Base-by-base conservation (phyloP, 1,284 basidiomycete species). In the Trichosporon sp. region DNA sequence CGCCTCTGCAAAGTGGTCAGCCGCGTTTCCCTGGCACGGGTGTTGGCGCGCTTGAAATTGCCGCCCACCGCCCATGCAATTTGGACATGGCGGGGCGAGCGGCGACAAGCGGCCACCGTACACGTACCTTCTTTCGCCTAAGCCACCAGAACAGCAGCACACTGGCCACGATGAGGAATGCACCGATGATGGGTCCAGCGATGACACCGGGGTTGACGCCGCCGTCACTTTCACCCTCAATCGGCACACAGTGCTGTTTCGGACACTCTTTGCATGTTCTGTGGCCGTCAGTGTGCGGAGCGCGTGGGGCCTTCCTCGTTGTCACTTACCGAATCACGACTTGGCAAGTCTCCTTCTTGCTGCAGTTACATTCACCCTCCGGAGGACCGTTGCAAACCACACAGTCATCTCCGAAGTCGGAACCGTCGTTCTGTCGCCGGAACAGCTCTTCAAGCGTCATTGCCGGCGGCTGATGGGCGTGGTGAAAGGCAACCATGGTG, bases 161-260 rank as follows among this genome's bases (percentile, higher is more conserved):
- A 69, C 78, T 80, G 1, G 76, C 77, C 21, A 81, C 76, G 51
- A 84, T 69, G 69, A 84, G 71, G 3, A 63, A 64, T 5, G 81
- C 80, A 6, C 79, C 83, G 2, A 83, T 77, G 21, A 84, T 77
- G 12, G 82, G 82, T 32, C 81, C 81, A 25, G 80, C 82, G 64
- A 84, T 83, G 23, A 80, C 75, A 29, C 83, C 83, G 5, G 81
- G 76, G 65, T 82, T 83, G 29, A 83, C 70, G 31, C 70, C 56
- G 18, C 66, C 47, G 13, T 60, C 60, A 23, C 47, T 38, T 12
- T 21, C 25, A 3, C 38, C 35, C 18, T n/a, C 15, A 6, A 60
- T 60, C 27, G 29, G 21, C 62, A 38, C 62, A 35, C 62, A 63
- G 21, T 32, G 18, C 56, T 60, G 56, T 2, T n/a, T 15, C 29